phyloP scores from a whole-genome alignment of 495 filamentous ascomycete genomes.

The Trichoderma parareesei region DNA sequence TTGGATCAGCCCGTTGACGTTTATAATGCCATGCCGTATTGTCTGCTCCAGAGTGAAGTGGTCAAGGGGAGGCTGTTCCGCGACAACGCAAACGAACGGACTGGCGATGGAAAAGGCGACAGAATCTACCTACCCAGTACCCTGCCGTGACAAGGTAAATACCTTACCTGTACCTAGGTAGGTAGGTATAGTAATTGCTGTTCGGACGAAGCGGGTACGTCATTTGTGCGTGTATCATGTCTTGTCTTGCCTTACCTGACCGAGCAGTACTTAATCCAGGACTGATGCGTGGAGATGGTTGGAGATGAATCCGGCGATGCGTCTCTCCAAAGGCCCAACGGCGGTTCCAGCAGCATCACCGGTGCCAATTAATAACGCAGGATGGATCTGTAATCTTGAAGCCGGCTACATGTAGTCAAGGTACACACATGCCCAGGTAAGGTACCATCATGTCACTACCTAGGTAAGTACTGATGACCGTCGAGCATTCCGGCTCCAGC shows the following conservation, averaged over 20 bases:
- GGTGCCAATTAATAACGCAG: constrained; percentile 1
- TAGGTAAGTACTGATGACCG: too few relatives aligned
- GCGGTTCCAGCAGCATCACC: background rate
- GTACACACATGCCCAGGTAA: too few relatives aligned
- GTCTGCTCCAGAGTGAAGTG: background rate
- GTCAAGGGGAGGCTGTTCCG: background rate
- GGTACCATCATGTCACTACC: too few relatives aligned
- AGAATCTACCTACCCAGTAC: too few relatives aligned
- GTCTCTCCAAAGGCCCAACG: background rate
- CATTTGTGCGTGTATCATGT: too few relatives aligned
- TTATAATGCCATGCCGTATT: background rate
- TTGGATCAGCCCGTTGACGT: background rate
- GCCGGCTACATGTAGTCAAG: background rate
- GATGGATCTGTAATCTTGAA: background rate
- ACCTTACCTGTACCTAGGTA: too few relatives aligned
- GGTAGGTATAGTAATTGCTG: too few relatives aligned
- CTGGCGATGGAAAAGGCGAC: too few relatives aligned
- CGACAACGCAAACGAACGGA: background rate
- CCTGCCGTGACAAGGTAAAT: background rate
- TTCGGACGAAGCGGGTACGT: background rate
- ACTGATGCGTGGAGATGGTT: too few relatives aligned
- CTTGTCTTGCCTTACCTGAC: too few relatives aligned
- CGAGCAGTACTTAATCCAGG: too few relatives aligned
- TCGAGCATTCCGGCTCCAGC: background rate
- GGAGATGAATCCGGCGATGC: background rate